Percentiles rank a stretch among this genome's conserved stretches.
phyloP scores from a whole-genome alignment of 2,329 filamentous ascomycete genomes.

The Beauveria varroae region DNA sequence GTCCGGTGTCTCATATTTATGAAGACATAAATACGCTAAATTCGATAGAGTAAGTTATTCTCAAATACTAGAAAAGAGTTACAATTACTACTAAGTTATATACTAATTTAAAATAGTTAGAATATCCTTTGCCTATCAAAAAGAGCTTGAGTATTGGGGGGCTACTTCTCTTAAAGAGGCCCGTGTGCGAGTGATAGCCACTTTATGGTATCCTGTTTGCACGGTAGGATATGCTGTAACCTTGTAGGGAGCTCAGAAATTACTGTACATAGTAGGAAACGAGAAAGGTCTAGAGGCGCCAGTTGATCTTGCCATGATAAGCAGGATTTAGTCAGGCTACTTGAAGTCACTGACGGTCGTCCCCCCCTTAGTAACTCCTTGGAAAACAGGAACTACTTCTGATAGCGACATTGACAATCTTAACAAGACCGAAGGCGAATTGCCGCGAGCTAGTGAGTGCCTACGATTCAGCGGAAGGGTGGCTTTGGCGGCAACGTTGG shows the following conservation, averaged over 20 bases:
- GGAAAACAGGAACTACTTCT: not conserved
- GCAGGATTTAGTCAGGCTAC: not conserved
- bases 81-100: not conserved
- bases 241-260: not conserved
- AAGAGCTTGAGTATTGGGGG: not conserved
- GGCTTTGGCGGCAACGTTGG: not conserved
- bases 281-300: not conserved
- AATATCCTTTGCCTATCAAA: not conserved
- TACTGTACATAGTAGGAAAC: not conserved
- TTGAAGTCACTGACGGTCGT: not conserved
- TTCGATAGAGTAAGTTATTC: not conserved
- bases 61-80: not conserved
- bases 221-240: not conserved
- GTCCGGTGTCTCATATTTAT: not conserved
- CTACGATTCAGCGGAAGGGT: not conserved
- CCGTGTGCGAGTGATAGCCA: not conserved
- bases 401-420: not conserved
- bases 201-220: not conserved
- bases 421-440: not conserved
- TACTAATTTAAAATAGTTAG: not conserved
- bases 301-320: not conserved
- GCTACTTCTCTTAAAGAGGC: not conserved
- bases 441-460: not conserved
- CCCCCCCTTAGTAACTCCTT: not conserved
- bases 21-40: not conserved